phyloP scores from a whole-genome alignment of 495 filamentous ascomycete genomes.

The Bombardia bombarda region DNA sequence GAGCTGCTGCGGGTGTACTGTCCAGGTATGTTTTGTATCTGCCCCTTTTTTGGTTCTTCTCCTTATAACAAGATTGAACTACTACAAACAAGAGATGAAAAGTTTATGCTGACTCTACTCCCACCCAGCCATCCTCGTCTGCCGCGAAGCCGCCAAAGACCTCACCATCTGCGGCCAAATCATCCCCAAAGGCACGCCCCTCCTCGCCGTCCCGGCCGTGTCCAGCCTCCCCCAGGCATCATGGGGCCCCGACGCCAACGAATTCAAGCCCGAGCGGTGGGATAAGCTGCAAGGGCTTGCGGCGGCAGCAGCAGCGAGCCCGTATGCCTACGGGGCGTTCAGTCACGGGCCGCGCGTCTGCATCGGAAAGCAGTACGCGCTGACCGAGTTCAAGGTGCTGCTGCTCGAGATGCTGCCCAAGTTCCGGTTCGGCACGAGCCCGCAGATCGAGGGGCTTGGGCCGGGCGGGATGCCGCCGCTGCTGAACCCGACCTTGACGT shows the following conservation, averaged over 20 bases:
- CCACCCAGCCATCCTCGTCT: constrained; percentile 3
- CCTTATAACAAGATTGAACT: constrained; percentile 36
- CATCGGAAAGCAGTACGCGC: constrained; percentile 21
- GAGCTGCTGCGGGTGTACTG: constrained; percentile 24
- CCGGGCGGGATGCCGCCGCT: background rate
- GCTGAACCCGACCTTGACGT: constrained; percentile 13
- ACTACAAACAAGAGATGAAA: background rate
- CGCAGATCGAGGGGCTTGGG: constrained; percentile 8
- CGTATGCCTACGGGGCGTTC: constrained; percentile 16
- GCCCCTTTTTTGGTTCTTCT: constrained; percentile 4
- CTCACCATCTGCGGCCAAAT: constrained; percentile 15
- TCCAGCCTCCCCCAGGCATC: constrained; percentile 5
- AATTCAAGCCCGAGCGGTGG: constrained; percentile 23
- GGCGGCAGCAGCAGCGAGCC: constrained; percentile 7
- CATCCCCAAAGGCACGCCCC: constrained; percentile 17
- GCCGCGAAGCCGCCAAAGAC: constrained; percentile 15
- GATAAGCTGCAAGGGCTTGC: constrained; percentile 5
- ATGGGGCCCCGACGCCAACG: constrained; percentile 17
- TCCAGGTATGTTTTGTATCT: background rate
- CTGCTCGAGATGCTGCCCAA: constrained; percentile 18
- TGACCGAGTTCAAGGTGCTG: constrained; percentile 22
- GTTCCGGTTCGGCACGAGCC: constrained; percentile 17
- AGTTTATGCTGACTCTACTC: too few relatives aligned
- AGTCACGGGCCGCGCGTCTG: constrained; percentile 19
- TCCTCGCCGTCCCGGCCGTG: constrained; percentile 12